Percentiles rank a stretch among this genome's conserved stretches.
These are phyloP conservation scores for Nephelium lappaceum DNA, from an alignment of 345 rosid genomes.

Conservation along the genomic window DNA sequence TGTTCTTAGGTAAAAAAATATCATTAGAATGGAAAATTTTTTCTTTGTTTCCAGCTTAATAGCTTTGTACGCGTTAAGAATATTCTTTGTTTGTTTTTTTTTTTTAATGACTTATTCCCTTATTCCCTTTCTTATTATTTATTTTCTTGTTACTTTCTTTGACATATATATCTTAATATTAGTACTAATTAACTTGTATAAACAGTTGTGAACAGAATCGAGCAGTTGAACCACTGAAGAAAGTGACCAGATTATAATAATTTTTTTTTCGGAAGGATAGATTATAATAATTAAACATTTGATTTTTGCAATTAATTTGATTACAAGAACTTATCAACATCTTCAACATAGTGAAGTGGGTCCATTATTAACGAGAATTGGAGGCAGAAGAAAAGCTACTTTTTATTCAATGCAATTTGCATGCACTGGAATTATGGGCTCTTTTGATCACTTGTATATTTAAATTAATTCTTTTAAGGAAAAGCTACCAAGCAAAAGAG, in stretches of 20 bases:
- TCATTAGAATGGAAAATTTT: background rate
- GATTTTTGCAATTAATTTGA: background rate
- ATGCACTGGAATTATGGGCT: background rate
- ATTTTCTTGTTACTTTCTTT: too few relatives aligned
- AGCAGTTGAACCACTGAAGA: background rate
- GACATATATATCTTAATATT: too few relatives aligned
- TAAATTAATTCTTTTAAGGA: background rate
- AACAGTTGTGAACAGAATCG: background rate
- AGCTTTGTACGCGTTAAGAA: background rate
- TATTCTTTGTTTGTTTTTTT: background rate
- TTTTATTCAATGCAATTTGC: slow-evolving; percentile 7
- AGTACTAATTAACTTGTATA: too few relatives aligned
- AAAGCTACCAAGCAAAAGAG: background rate
- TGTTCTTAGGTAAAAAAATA: background rate
- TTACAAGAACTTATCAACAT: background rate
- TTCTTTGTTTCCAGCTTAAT: background rate
- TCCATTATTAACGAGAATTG: background rate
- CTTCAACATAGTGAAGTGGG: background rate
- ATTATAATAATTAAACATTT: too few relatives aligned
- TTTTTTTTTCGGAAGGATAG: too few relatives aligned
- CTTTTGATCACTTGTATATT: background rate
- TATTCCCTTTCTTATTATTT: too few relatives aligned
- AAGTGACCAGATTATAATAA: background rate
- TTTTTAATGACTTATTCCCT: too few relatives aligned
- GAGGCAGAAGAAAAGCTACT: background rate